Evolutionary conservation across 352 stramenopile species (phyloP).

Genomic region (Aphanomyces cochlioides): DNA sequence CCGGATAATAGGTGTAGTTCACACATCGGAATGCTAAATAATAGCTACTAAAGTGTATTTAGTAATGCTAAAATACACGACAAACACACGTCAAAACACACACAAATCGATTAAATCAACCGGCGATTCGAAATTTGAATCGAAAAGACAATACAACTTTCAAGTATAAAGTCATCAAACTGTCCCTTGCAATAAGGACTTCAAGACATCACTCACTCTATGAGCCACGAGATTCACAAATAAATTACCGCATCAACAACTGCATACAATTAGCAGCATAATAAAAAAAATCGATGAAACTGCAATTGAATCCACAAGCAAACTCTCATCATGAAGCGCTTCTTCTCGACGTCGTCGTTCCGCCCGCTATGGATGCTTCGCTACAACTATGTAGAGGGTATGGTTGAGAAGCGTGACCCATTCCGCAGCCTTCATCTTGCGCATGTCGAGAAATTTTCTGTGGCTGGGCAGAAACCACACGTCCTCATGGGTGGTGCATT

Average conservation of each 20-base stretch:
- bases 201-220: background rate
- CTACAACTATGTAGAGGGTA: constrained; percentile 73
- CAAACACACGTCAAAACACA: too few species aligned
- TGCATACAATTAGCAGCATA: constrained; percentile 5
- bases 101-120: too few species aligned
- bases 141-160: too few species aligned
- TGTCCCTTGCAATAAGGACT: background rate
- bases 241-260: background rate
- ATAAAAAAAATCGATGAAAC: background rate
- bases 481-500: constrained; percentile 71
- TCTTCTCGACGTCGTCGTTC: constrained; percentile 17
- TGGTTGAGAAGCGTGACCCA: constrained; percentile 61
- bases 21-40: too few species aligned
- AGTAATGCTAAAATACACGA: too few species aligned
- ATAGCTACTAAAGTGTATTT: too few species aligned
- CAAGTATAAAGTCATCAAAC: background rate
- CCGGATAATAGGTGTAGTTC: too few species aligned
- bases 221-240: background rate
- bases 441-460: constrained; percentile 30
- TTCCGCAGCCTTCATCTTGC: constrained; percentile 65
- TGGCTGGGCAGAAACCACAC: constrained; percentile 52
- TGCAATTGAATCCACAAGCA: background rate
- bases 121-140: too few species aligned
- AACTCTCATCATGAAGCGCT: background rate
- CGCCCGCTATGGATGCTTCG: constrained; percentile 54